A percentile compares a stretch with the other conserved stretches of the same genome.
Conservation (phyloP, 768 basidiomycete genomes). For the Cyclocybe cylindracea region DNA sequence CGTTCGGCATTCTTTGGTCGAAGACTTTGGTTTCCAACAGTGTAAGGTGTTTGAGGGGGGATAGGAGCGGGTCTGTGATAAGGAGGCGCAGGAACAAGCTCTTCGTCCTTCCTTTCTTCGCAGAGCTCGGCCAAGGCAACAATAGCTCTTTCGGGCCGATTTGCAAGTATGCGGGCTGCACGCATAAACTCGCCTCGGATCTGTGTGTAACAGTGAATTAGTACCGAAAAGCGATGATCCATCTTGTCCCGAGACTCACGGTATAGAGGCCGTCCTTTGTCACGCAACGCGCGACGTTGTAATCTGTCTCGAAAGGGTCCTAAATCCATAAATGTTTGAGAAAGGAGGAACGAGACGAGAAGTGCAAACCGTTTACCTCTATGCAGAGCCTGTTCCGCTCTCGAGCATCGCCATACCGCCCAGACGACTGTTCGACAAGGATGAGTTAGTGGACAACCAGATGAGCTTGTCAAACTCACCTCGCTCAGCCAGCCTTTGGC, state of each 20-base stretch:
- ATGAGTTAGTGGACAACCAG: conserved; percentile 2
- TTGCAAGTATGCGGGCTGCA: conserved; percentile 80
- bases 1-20: conserved; percentile 52
- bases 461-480: conserved; percentile 43
- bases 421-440: conserved; percentile 44
- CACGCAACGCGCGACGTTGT: conserved; percentile 95
- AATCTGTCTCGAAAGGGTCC: conserved; percentile 98
- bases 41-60: conserved; percentile 73
- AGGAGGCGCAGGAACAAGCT: conserved; percentile 52
- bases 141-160: conserved; percentile 79
- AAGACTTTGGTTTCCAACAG: conserved; percentile 61
- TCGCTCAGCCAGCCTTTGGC: conserved; percentile 95
- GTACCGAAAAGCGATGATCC: not conserved
- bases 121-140: conserved; percentile 87
- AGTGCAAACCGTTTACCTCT: conserved; percentile 57
- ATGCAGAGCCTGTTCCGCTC: conserved; percentile 96
- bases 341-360: not conserved
- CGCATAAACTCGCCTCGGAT: conserved; percentile 99
- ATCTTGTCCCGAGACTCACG: conserved; percentile 41
- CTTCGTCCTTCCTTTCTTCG: conserved; percentile 80
- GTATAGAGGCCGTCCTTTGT: conserved; percentile 96
- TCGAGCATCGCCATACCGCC: conserved; percentile 67
- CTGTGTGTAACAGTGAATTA: conserved; percentile 39
- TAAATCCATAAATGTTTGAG: conserved; percentile 28
- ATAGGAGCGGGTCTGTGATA: conserved; percentile 40